Percentiles rank a stretch among this genome's conserved stretches.
These are phyloP conservation scores for Kazachstania psychrophila DNA, from an alignment of 805 yeast genomes.

Conservation along the genomic window DNA sequence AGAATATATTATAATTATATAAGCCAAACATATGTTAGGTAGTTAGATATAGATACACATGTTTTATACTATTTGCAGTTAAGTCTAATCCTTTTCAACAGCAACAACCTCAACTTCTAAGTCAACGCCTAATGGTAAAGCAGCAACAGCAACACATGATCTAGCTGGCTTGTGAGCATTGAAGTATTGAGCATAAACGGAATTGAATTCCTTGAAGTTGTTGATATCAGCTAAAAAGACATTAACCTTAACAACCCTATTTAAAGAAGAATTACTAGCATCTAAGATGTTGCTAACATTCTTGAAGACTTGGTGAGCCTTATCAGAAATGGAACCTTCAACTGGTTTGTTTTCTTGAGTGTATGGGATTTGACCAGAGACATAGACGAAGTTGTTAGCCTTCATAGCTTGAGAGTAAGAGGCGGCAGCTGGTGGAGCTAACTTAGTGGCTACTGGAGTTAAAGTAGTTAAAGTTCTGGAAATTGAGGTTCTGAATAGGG, in stretches of 20 bases:
- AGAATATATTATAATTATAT: too few relatives aligned
- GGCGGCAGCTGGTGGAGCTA: constrained; percentile 94
- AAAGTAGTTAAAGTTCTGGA: constrained; percentile 11
- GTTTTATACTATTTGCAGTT: too few relatives aligned
- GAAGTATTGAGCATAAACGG: constrained; percentile 70
- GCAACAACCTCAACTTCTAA: constrained; percentile 88
- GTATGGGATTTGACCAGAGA: constrained; percentile 90
- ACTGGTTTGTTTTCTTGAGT: constrained; percentile 72
- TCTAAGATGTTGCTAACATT: constrained; percentile 63
- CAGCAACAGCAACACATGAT: constrained; percentile 90
- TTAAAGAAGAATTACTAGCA: constrained; percentile 74
- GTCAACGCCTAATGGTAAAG: constrained; percentile 77
- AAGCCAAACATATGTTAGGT: too few relatives aligned
- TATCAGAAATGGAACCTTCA: constrained; percentile 63
- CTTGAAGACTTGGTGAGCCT: constrained; percentile 62
- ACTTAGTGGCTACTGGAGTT: constrained; percentile 51
- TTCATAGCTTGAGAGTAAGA: constrained; percentile 92
- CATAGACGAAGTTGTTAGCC: constrained; percentile 76
- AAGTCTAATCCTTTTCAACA: constrained; percentile 42
- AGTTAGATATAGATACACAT: too few relatives aligned
- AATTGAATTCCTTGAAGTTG: constrained; percentile 74
- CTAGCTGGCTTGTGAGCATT: constrained; percentile 81
- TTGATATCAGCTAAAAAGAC: constrained; percentile 84
- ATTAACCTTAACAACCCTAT: constrained; percentile 75
- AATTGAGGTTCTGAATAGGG: constrained; percentile 13